Evolutionary conservation across 257 asterid genomes (phyloP).

Genomic region (Fraxinus anomala): DNA sequence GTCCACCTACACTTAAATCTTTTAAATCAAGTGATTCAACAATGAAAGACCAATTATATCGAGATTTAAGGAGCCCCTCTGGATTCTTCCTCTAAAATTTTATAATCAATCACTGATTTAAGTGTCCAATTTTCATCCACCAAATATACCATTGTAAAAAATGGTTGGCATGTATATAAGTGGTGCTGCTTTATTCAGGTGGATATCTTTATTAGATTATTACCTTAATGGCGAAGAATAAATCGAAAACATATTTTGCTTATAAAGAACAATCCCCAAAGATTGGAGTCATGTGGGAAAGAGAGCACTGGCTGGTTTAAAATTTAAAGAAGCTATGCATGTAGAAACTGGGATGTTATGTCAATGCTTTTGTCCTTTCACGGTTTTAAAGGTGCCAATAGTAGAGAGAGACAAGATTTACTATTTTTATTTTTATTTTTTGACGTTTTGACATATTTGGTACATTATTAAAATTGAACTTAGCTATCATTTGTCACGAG

Average conservation of each 20-base stretch:
- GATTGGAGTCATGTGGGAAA: constrained; percentile 38
- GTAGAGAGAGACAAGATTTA: too few species aligned
- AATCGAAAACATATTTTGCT: constrained; percentile 28
- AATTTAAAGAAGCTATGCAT: background rate
- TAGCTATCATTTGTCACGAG: too few species aligned
- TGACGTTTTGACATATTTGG: background rate
- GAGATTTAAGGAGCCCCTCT: too few species aligned
- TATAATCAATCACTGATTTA: too few species aligned
- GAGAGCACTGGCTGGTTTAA: background rate
- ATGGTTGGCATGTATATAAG: background rate
- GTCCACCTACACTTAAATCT: too few species aligned
- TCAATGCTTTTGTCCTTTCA: background rate
- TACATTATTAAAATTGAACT: too few species aligned
- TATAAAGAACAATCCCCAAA: constrained; percentile 2
- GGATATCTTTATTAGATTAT: constrained; percentile 30
- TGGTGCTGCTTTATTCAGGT: constrained; percentile 34
- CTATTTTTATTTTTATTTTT: too few species aligned
- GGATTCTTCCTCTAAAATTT: too few species aligned
- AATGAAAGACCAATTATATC: too few species aligned
- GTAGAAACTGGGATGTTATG: background rate
- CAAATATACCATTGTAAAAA: background rate
- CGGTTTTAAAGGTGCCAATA: background rate
- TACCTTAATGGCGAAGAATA: constrained; percentile 72
- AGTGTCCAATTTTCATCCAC: background rate
- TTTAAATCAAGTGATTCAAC: too few species aligned